phyloP scores from a whole-genome alignment of 441 rosid genomes.

The Erysimum cheiri region DNA sequence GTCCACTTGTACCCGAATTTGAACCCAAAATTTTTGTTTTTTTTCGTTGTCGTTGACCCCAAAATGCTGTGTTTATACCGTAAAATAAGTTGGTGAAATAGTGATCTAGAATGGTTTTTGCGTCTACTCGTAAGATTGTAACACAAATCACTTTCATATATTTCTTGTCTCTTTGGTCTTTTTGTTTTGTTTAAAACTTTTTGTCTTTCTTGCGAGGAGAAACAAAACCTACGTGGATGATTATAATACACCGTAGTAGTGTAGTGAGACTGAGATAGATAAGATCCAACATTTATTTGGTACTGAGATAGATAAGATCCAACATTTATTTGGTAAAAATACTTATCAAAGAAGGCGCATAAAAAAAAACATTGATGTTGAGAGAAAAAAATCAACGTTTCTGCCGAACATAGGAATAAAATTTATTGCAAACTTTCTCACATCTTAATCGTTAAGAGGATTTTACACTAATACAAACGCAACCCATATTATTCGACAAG shows the following conservation, averaged over 20 bases:
- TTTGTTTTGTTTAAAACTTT: not conserved
- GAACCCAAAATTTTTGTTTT: no score
- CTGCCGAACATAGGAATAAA: not conserved
- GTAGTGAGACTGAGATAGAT: not conserved
- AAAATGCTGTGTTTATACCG: not conserved
- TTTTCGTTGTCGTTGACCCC: not conserved
- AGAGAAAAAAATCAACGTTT: not conserved
- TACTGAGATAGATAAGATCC: no score
- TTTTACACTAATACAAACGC: not conserved
- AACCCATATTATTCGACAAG: not conserved
- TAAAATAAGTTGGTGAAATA: not conserved
- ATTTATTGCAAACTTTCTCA: not conserved
- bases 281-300: not conserved
- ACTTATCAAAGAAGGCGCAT: not conserved
- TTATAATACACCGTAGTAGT: not conserved
- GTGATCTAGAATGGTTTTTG: not conserved
- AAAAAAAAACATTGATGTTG: not conserved
- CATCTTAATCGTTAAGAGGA: not conserved
- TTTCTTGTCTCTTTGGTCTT: not conserved
- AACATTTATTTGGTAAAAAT: not conserved
- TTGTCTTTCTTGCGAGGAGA: not conserved
- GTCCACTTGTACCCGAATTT: not conserved
- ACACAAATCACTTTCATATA: conserved; percentile 8
- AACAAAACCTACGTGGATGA: not conserved
- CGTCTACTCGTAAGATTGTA: not conserved